Evolutionary conservation across 768 basidiomycete genomes (phyloP).

Genomic region (Candolleomyces eurysporus): DNA sequence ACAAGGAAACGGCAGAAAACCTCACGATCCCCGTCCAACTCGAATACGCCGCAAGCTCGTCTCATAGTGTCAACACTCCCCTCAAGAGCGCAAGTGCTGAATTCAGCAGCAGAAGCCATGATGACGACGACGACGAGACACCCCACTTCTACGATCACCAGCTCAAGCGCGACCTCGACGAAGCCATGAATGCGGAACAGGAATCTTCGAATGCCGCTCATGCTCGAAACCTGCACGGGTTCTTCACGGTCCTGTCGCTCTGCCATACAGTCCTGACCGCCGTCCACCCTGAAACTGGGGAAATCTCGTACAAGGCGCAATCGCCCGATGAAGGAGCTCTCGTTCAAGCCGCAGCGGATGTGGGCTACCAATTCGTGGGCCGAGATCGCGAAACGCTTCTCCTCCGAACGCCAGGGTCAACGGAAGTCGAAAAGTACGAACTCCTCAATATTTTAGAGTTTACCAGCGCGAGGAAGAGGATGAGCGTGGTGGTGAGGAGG

Average conservation of each 20-base stretch:
- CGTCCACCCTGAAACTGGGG: constrained; percentile 64
- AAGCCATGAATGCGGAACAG: constrained; percentile 48
- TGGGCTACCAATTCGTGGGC: constrained; percentile 90
- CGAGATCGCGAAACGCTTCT: constrained; percentile 76
- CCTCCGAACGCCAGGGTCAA: constrained; percentile 73
- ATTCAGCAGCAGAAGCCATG: constrained; percentile 9
- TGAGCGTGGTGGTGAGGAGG: constrained; percentile 88
- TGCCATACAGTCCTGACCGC: constrained; percentile 92
- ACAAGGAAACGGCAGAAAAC: constrained; percentile 11
- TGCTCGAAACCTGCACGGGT: constrained; percentile 72
- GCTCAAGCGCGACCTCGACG: constrained; percentile 63
- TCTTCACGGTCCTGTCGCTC: constrained; percentile 87
- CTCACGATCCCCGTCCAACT: not conserved
- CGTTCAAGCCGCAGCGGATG: constrained; percentile 94
- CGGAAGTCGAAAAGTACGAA: constrained; percentile 75
- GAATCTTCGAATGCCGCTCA: constrained; percentile 50
- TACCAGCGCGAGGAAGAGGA: constrained; percentile 87
- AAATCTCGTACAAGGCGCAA: constrained; percentile 91
- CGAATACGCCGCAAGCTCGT: not conserved
- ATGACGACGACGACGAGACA: constrained; percentile 6
- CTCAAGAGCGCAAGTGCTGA: constrained; percentile 3
- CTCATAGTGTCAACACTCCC: not conserved
- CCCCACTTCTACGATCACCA: constrained; percentile 53
- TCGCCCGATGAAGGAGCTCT: constrained; percentile 97
- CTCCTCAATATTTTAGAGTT: constrained; percentile 93